Evolutionary conservation across 2,329 filamentous ascomycete genomes (phyloP), one percentile per base, ranked within the genome.

Genomic region (Fusarium mundagurra): DNA sequence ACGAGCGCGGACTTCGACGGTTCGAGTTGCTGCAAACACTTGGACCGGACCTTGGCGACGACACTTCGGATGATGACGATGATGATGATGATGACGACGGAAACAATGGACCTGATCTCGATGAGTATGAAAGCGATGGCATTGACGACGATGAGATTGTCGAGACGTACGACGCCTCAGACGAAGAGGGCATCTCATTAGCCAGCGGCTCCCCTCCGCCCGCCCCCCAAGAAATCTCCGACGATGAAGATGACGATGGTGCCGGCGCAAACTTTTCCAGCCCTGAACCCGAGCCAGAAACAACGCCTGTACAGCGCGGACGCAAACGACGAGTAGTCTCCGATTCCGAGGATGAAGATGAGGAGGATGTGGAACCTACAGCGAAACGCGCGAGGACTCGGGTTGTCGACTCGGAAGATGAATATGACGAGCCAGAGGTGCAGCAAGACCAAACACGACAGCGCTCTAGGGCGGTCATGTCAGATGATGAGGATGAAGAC

Each of bases 111-210:
- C 47, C 62, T 3, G 73, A 77, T 24, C 51, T 72, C 6, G 74
- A 83, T 36, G 78, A 81, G 50, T 84, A 85, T 22, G 84, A 85
- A 44, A 83, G 83, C 48, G 82, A 83, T 1, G 82, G 82, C 0
- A 84, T 85, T 12, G 83, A 84, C 43, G 83, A 84, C 53, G 76
- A 62, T 3, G 77, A 78, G 14, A 77, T 83, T 18, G 64, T 76
- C 3, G 78, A 82, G 22, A 64, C 71, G 7, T 67, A 69, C 2
- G 69, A 76, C 3, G 71, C 74, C 20, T 80, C 79, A 4, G 79
- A 80, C 8, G 80, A 79, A 39, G 77, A 80, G 11, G 77, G 78
- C 0, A 76, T 79, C 17, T 71, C 72, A 7, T 24, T 78, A 4
- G 66, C 67, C 20, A 60, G 62, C 8, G 53, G 64, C 12, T 66